Evolutionary conservation across 208 protist species (phyloP).

Genomic region (Herpetomonas tarakana): DNA sequence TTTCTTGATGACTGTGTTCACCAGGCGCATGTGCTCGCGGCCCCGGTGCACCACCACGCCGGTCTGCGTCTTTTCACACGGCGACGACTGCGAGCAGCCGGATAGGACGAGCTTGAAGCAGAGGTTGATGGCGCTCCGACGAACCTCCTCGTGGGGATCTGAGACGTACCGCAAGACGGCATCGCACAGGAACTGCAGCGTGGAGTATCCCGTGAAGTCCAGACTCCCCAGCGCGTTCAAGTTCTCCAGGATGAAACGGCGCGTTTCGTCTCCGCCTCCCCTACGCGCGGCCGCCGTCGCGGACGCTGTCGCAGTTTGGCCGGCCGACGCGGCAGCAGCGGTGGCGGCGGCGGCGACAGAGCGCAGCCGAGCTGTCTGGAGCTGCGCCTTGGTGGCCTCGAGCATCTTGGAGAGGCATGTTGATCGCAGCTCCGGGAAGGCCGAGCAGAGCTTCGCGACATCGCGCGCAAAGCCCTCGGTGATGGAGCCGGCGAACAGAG

Average conservation of each 20-base stretch:
- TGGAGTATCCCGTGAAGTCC: slow-evolving; percentile 88
- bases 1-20: slow-evolving; percentile 70
- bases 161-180: slow-evolving; percentile 73
- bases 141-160: slow-evolving; percentile 82
- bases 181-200: slow-evolving; percentile 83
- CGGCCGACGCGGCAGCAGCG: not conserved
- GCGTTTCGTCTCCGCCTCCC: slow-evolving; percentile 21
- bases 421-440: slow-evolving; percentile 87
- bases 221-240: slow-evolving; percentile 66
- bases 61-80: slow-evolving; percentile 57
- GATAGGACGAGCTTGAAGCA: slow-evolving; percentile 88
- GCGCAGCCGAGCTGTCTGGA: slow-evolving; percentile 24
- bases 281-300: not conserved
- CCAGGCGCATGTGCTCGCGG: slow-evolving; percentile 75
- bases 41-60: slow-evolving; percentile 81
- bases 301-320: not conserved
- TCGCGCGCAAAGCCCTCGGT: slow-evolving; percentile 74
- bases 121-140: slow-evolving; percentile 79
- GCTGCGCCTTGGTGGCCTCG: slow-evolving; percentile 68
- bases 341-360: slow-evolving; percentile 4
- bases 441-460: slow-evolving; percentile 80
- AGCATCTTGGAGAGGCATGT: slow-evolving; percentile 87
- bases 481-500: slow-evolving; percentile 67
- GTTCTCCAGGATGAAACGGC: slow-evolving; percentile 43
- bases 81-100: slow-evolving; percentile 68